Conservation (phyloP, 441 rosid genomes). For the Corymbia calophylla region DNA sequence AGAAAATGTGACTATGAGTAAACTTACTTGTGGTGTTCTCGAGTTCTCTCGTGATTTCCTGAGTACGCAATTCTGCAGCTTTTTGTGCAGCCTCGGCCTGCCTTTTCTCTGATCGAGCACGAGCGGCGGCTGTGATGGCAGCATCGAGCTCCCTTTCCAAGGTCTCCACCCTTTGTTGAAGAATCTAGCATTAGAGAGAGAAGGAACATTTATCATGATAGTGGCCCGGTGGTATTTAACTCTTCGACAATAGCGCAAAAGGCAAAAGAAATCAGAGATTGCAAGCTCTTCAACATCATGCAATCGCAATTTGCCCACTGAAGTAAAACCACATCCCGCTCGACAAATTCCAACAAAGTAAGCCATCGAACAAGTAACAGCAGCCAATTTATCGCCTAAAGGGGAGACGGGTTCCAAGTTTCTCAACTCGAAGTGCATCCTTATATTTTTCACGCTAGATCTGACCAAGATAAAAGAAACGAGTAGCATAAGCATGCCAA, state of each 20-base stretch:
- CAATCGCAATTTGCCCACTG: not conserved
- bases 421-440: not conserved
- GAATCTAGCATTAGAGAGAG: constrained; percentile 40
- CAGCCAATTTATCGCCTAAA: not conserved
- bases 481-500: not conserved
- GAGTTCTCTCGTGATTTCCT: constrained; percentile 76
- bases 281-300: not conserved
- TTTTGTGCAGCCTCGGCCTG: constrained; percentile 90
- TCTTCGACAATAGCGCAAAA: not conserved
- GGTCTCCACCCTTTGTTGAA: constrained; percentile 92
- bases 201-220: not conserved
- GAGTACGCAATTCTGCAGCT: constrained; percentile 73
- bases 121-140: constrained; percentile 89
- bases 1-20: not conserved
- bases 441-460: not conserved
- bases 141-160: constrained; percentile 92
- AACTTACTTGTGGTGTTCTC: constrained; percentile 87
- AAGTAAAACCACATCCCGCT: not conserved
- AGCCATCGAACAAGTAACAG: not conserved
- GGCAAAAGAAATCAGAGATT: not conserved
- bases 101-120: constrained; percentile 78
- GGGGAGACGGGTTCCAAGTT: not conserved
- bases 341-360: not conserved
- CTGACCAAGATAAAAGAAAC: not conserved
- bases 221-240: not conserved